A percentile compares a stretch with the other conserved stretches of the same genome.
Conservation (phyloP, 768 basidiomycete species). For the Strobilomyces echinocephalus region DNA sequence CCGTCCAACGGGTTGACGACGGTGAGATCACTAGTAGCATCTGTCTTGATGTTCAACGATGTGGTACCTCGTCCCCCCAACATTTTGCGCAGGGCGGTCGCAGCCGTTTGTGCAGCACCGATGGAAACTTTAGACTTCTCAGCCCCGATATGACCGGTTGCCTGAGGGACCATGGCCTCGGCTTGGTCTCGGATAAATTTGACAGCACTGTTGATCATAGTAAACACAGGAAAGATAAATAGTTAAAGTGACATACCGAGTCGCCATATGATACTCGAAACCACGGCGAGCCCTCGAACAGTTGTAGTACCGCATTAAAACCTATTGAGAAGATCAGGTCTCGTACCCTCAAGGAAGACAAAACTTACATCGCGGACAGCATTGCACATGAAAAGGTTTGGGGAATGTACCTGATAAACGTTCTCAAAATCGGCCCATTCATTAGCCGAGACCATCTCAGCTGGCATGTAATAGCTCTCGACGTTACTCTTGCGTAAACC, state of each 20-base stretch:
- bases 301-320: constrained; percentile 85
- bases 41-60: constrained; percentile 35
- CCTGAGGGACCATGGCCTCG: constrained; percentile 32
- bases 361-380: constrained; percentile 70
- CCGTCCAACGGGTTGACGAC: constrained; percentile 59
- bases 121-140: constrained; percentile 30
- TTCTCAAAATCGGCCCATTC: constrained; percentile 85
- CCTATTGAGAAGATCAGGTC: constrained; percentile 39
- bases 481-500: constrained; percentile 30
- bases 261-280: constrained; percentile 85
- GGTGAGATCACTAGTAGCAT: constrained; percentile 29
- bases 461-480: constrained; percentile 59
- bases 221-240: constrained; percentile 6
- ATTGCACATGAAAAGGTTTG: constrained; percentile 73
- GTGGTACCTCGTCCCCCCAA: constrained; percentile 52
- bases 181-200: constrained; percentile 87
- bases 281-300: constrained; percentile 71
- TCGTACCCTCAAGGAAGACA: not conserved
- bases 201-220: constrained; percentile 50
- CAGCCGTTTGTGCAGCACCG: constrained; percentile 60
- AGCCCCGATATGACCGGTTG: constrained; percentile 12
- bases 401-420: constrained; percentile 87
- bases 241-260: constrained; percentile 48
- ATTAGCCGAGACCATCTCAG: constrained; percentile 59
- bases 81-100: constrained; percentile 61